phyloP scores from a whole-genome alignment of 2,329 filamentous ascomycete genomes.

The Aspergillus pseudoviridinutans region DNA sequence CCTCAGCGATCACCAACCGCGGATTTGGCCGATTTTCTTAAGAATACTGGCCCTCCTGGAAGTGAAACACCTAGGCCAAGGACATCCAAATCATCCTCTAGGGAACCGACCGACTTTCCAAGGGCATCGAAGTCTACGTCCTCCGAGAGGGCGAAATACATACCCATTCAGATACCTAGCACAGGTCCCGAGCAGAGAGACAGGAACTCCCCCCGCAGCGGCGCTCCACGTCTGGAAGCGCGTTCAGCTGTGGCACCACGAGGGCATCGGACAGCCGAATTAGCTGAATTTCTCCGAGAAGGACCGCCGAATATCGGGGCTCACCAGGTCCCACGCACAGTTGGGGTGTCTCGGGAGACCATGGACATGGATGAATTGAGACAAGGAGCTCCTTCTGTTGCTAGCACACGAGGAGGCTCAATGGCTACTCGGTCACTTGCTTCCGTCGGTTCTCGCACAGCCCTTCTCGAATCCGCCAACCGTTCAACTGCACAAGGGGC shows the following conservation, averaged over 20 bases:
- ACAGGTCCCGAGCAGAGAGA: slow-evolving; percentile 18
- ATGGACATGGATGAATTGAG: slow-evolving; percentile 76
- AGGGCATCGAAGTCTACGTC: slow-evolving; percentile 18
- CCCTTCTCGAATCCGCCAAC: slow-evolving; percentile 51
- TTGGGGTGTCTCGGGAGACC: slow-evolving; percentile 79
- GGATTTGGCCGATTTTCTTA: slow-evolving; percentile 37
- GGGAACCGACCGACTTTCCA: slow-evolving; percentile 13
- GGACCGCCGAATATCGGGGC: slow-evolving; percentile 65
- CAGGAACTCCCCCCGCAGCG: slow-evolving; percentile 17
- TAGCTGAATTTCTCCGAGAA: slow-evolving; percentile 93
- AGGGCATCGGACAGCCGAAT: slow-evolving; percentile 69
- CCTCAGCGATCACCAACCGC: slow-evolving; percentile 31
- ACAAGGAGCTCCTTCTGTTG: slow-evolving; percentile 32
- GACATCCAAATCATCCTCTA: slow-evolving; percentile 19
- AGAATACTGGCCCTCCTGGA: slow-evolving; percentile 33
- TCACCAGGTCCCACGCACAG: slow-evolving; percentile 73
- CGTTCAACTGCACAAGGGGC: slow-evolving; percentile 25
- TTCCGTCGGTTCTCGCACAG: slow-evolving; percentile 70
- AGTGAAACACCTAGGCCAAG: slow-evolving; percentile 17
- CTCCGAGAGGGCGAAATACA: slow-evolving; percentile 21
- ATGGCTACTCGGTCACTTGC: slow-evolving; percentile 46
- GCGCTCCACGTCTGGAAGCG: slow-evolving; percentile 58
- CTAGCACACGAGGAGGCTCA: slow-evolving; percentile 51
- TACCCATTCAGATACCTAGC: slow-evolving; percentile 18
- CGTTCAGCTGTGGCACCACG: slow-evolving; percentile 64